Conservation (phyloP, 176 grass and related monocot species). For the Cenchrus fungigraminus region DNA sequence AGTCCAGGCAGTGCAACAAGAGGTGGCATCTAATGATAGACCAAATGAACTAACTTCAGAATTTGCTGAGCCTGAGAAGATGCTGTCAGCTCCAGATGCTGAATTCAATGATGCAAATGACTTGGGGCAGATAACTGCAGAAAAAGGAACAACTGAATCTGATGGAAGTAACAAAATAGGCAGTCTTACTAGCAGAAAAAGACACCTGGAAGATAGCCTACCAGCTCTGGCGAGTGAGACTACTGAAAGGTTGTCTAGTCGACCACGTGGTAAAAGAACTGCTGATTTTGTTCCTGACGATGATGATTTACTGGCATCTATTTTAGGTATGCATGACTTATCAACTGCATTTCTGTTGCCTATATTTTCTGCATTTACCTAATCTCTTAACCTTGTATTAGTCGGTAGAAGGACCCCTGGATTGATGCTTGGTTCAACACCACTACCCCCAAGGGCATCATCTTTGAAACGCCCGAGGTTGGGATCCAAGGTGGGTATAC, state of each 20-base stretch:
- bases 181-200: conserved; percentile 81
- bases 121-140: conserved; percentile 78
- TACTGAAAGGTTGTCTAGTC: conserved; percentile 70
- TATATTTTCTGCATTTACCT: conserved; percentile 41
- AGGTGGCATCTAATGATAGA: conserved; percentile 46
- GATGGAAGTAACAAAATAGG: conserved; percentile 90
- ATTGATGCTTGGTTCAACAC: conserved; percentile 68
- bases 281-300: conserved; percentile 68
- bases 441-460: conserved; percentile 54
- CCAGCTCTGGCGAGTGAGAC: conserved; percentile 62
- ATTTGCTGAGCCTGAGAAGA: conserved; percentile 80
- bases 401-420: conserved; percentile 85
- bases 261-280: conserved; percentile 60
- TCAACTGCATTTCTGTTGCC: conserved; percentile 28
- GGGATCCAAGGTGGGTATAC: conserved; percentile 49
- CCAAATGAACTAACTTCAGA: conserved; percentile 48
- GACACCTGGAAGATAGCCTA: conserved; percentile 71
- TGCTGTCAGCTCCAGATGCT: conserved; percentile 67
- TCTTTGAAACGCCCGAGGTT: conserved; percentile 77
- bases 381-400: conserved; percentile 55
- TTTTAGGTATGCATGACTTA: conserved; percentile 70
- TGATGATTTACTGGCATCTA: conserved; percentile 89
- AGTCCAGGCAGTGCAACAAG: conserved; percentile 37
- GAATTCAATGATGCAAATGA: conserved; percentile 62
- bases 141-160: conserved; percentile 79